These are phyloP conservation scores for Salvia splendens DNA, from an alignment of 257 asterid species.

Conservation along the genomic window DNA sequence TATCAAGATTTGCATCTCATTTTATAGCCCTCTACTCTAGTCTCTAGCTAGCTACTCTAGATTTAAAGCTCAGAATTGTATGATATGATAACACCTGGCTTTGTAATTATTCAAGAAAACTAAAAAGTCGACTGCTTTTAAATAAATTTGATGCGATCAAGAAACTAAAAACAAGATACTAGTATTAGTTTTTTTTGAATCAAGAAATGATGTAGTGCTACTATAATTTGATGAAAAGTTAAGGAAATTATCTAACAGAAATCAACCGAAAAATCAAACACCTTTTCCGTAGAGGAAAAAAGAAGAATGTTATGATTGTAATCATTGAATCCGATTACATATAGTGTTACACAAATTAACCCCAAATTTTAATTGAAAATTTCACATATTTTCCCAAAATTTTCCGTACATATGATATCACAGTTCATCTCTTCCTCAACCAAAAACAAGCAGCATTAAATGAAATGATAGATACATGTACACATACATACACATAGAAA, in stretches of 20 bases:
- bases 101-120: background rate
- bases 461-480: background rate
- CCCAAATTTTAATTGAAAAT: background rate
- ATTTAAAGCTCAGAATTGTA: background rate
- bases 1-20: constrained; percentile 17
- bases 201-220: background rate
- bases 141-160: background rate
- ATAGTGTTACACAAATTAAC: background rate
- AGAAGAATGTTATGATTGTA: background rate
- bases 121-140: background rate
- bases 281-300: background rate
- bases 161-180: background rate
- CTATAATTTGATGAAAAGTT: background rate
- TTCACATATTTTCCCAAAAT: background rate
- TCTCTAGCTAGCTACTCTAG: constrained; percentile 25
- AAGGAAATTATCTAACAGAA: background rate
- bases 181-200: background rate
- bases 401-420: constrained; percentile 11
- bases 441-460: background rate
- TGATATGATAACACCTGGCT: background rate
- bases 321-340: background rate
- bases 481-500: background rate
- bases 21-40: background rate
- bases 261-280: background rate
- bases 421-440: background rate